Conservation (phyloP, 2,329 filamentous ascomycete species). For the Aspergillus eucalypticola region DNA sequence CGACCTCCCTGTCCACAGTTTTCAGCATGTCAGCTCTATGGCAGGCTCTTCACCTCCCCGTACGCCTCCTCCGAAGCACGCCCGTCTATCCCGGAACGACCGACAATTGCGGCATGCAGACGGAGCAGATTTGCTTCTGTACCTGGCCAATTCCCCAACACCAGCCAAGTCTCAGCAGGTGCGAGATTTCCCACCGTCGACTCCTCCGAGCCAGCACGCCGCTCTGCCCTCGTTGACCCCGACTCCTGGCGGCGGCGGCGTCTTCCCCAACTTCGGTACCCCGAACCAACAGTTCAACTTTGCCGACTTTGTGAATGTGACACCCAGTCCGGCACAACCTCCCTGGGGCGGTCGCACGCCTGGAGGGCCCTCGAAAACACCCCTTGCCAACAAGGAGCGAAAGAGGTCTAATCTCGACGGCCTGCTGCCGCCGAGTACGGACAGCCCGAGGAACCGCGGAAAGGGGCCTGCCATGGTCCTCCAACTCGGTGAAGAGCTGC, state of each 20-base stretch:
- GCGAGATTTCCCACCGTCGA: constrained; percentile 65
- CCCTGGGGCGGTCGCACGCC: constrained; percentile 68
- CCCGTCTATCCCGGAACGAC: constrained; percentile 52
- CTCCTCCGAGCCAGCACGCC: constrained; percentile 68
- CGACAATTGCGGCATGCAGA: constrained; percentile 67
- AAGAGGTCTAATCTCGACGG: constrained; percentile 81
- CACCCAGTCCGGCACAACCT: constrained; percentile 88
- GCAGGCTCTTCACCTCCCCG: constrained; percentile 78
- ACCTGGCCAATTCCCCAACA: constrained; percentile 87
- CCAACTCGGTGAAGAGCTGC: constrained; percentile 66
- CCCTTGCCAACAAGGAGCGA: constrained; percentile 66
- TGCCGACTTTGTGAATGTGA: constrained; percentile 95
- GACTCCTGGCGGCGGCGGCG: constrained; percentile 66
- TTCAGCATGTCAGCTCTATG: constrained; percentile 49
- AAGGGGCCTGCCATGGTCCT: constrained; percentile 60
- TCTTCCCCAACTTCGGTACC: constrained; percentile 74
- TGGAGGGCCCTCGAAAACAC: constrained; percentile 62
- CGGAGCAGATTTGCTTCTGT: constrained; percentile 76
- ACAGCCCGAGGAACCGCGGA: constrained; percentile 42
- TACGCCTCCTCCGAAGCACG: constrained; percentile 69
- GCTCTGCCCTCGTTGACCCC: constrained; percentile 53
- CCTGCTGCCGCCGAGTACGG: constrained; percentile 58
- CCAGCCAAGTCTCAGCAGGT: constrained; percentile 61
- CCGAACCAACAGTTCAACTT: constrained; percentile 89
- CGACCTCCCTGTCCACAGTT: constrained; percentile 63